Base-by-base conservation (phyloP, 2,329 filamentous ascomycete species). In the Aphanoascus verrucosus region DNA sequence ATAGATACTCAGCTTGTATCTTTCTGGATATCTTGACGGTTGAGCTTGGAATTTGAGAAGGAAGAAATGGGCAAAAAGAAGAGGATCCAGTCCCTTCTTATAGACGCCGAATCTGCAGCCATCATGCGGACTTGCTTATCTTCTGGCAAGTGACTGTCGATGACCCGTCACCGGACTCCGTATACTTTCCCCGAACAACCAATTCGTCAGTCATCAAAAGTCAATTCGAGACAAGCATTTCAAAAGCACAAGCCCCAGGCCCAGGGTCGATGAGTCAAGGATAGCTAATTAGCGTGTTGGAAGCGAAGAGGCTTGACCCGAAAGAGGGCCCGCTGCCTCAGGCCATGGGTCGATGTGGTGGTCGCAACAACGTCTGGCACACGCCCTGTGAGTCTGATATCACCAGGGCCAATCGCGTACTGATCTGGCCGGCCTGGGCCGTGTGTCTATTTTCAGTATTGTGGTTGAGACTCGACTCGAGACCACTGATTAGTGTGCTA, bases 51-150 rank as follows among this genome's bases (percentile, higher is more conserved):
- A 38, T 20, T 15, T 41, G 20, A 40, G 35, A 53, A 12, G 23
- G 32, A 40, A 42, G 38, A 51, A 54, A 44, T n/a, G n/a, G n/a
- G n/a, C n/a, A 31, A 38, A 8, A 44, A 42, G 49, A 49, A 51
- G 43, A 32, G 37, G 31, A 11, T 41, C 17, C 20, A n/a, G 43
- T 19, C 44, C 32, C 49, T 53, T 53, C 43, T 55, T 55, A 55
- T 55, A 55, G 19, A 47, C 14, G 35, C 8, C 7, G n/a, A 9
- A 4, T 11, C 12, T 12, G 8, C 34, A 14, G 34, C 31, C 31
- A 35, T 19, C 19, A 12, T 34, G 7, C 23, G 8, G 9, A 12
- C 7, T 12, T 8, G 17, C 28, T 17, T 7, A 1, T 23, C 1
- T 5, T 17, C 31, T 37, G 37, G 9, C 15, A 23, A 14, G 17